phyloP scores from a whole-genome alignment of 1,284 basidiomycete species.

The Trametes pubescens region DNA sequence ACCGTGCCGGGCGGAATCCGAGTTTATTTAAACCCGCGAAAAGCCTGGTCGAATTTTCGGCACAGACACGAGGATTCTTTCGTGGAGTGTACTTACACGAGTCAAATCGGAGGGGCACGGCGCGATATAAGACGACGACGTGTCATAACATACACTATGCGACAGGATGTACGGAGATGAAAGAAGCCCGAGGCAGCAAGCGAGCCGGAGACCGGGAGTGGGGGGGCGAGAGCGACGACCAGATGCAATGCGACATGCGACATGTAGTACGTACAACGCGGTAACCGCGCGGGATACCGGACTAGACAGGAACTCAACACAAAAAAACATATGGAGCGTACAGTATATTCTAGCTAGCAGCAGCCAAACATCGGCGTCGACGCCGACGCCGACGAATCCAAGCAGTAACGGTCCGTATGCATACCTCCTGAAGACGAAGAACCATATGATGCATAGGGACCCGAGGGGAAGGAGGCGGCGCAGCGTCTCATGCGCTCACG shows the following conservation, averaged over 20 bases:
- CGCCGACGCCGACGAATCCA: neutral
- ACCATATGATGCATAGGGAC: neutral
- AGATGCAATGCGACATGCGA: constrained; percentile 16
- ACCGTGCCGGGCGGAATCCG: no score
- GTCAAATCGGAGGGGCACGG: no score
- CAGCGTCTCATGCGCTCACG: constrained; percentile 21
- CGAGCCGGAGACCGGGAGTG: neutral
- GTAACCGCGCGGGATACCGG: neutral
- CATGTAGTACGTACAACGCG: constrained; percentile 7
- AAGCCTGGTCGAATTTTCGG: no score
- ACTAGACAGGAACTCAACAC: neutral
- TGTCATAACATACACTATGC: constrained; percentile 10
- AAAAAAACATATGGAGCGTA: neutral
- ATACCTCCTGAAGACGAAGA: neutral
- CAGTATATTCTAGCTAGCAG: neutral
- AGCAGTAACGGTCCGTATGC: neutral
- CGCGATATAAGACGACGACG: no score
- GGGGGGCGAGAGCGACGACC: constrained; percentile 1
- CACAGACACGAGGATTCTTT: no score
- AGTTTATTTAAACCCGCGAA: no score
- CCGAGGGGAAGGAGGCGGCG: neutral
- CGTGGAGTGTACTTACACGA: no score
- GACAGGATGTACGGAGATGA: neutral
- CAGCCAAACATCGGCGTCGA: neutral
- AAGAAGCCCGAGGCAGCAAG: neutral